Conservation (phyloP, 352 stramenopile species). For the Pythium graminicola region DNA sequence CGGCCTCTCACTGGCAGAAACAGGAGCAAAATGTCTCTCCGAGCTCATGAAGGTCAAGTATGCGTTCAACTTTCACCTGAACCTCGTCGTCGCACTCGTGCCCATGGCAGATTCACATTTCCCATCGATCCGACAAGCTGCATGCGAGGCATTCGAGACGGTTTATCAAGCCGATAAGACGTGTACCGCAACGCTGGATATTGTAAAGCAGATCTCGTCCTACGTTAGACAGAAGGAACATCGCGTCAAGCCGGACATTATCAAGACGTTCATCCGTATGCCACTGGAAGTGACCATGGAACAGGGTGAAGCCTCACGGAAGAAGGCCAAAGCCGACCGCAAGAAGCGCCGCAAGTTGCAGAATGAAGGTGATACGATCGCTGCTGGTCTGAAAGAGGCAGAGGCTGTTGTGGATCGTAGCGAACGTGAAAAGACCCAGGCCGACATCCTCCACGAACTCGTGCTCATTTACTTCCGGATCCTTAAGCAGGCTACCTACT, state of each 20-base stretch:
- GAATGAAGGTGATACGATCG: conserved; percentile 78
- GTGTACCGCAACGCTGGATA: conserved; percentile 52
- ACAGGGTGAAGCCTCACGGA: conserved; percentile 67
- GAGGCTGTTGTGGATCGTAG: conserved; percentile 91
- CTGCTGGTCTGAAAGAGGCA: conserved; percentile 91
- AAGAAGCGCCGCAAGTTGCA: conserved; percentile 79
- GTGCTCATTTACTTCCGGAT: conserved; percentile 97
- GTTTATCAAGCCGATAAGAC: conserved; percentile 78
- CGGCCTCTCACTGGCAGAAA: conserved; percentile 59
- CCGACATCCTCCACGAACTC: conserved; percentile 92
- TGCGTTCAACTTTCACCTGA: conserved; percentile 83
- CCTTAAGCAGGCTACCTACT: conserved; percentile 89
- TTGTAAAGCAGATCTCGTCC: conserved; percentile 77
- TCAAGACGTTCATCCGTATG: conserved; percentile 70
- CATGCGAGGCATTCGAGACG: conserved; percentile 57
- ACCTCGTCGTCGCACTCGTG: conserved; percentile 75
- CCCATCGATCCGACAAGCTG: conserved; percentile 37
- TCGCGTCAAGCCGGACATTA: conserved; percentile 66
- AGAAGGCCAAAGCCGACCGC: conserved; percentile 73
- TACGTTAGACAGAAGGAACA: conserved; percentile 85
- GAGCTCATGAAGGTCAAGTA: conserved; percentile 82
- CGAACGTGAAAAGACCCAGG: conserved; percentile 91
- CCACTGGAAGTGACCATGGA: conserved; percentile 84
- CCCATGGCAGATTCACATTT: conserved; percentile 72
- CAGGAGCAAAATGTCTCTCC: conserved; percentile 58